Conservation (phyloP, 2,329 filamentous ascomycete genomes). For the Cladosporium sp. region DNA sequence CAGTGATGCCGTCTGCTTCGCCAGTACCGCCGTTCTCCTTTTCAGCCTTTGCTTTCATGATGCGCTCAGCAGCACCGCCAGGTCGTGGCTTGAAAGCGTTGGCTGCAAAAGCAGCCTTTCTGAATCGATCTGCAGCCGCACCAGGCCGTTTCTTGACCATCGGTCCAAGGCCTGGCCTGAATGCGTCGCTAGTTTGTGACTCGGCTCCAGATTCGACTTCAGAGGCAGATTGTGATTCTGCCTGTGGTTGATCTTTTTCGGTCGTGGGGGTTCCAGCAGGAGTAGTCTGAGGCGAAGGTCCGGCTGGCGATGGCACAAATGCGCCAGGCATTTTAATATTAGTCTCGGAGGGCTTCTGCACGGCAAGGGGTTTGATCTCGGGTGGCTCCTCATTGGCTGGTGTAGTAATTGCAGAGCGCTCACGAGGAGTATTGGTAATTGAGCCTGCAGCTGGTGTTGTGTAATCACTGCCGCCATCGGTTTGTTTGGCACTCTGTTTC, state of each 20-base stretch:
- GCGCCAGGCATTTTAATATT: conserved; percentile 16
- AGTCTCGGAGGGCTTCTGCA: conserved; percentile 18
- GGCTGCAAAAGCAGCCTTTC: conserved; percentile 73
- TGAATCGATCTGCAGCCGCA: conserved; percentile 67
- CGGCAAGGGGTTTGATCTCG: conserved; percentile 14
- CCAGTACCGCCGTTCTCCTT: conserved; percentile 44
- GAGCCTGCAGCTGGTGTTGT: conserved; percentile 7
- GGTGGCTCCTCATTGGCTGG: conserved; percentile 15
- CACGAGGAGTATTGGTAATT: background rate
- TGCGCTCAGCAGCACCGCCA: conserved; percentile 77
- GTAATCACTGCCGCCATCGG: conserved; percentile 13
- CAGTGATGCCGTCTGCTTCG: conserved; percentile 83
- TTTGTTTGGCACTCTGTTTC: conserved; percentile 14
- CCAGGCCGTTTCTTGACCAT: conserved; percentile 75
- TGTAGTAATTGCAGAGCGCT: background rate
- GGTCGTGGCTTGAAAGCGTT: conserved; percentile 78
- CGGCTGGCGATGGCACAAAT: conserved; percentile 11
- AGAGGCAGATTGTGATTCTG: conserved; percentile 13
- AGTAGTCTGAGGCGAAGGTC: conserved; percentile 10
- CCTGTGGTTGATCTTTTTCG: conserved; percentile 18
- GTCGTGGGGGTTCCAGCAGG: conserved; percentile 18
- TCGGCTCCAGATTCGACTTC: conserved; percentile 15
- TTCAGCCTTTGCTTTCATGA: conserved; percentile 53
- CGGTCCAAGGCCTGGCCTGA: conserved; percentile 75
- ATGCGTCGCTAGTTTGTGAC: conserved; percentile 43